Base-by-base conservation (phyloP, 495 filamentous ascomycete species). In the Echria macrotheca region DNA sequence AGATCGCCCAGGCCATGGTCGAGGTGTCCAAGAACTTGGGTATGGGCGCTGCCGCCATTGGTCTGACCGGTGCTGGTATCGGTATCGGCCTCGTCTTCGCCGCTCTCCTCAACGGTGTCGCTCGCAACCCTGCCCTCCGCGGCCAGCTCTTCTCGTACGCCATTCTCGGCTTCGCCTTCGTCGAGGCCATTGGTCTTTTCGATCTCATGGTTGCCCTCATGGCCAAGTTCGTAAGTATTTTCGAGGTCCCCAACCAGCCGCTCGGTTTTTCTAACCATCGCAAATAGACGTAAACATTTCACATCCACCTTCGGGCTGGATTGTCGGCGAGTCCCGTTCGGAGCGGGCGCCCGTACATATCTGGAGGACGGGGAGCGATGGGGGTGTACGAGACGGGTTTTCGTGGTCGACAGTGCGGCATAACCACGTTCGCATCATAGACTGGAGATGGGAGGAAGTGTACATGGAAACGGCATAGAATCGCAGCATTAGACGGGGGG, bases 161-260 rank as follows among this genome's bases (percentile, higher is more conserved):
- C 79, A 89, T 93, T 84, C 74, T 93, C 65, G 87, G 87, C 74
- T 93, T 93, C 71, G 87, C 87, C 63, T 93, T 93, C 82, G 87
- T 88, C 68, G 87, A 93, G 71, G 87, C 87, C 77, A 93, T 89
- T 59, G 87, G 87, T 81, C 82, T 93, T 64, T 90, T 91, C 85
- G 85, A 87, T 67, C 82, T 91, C 63, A 91, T 91, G 86, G 81
- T 90, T 84, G 84, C 86, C 71, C 84, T 88, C 75, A 88, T 88
- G 84, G 82, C 80, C 80, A 86, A 86, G 78, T 80, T 76, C 71
- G 75, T 79, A 72, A 58, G 73, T 76, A 40, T 39, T 35, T 19
- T 29, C 11, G 21, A 26, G 6, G 19, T 14, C 31, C 19, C 15
- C 23, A n/a, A 22, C 19, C 11, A 36, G 12, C 31, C 36, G 32